Percentiles rank a stretch among this genome's conserved stretches.
Evolutionary conservation across 495 filamentous ascomycete species (phyloP).

Genomic region (Penicillium flavigenum): DNA sequence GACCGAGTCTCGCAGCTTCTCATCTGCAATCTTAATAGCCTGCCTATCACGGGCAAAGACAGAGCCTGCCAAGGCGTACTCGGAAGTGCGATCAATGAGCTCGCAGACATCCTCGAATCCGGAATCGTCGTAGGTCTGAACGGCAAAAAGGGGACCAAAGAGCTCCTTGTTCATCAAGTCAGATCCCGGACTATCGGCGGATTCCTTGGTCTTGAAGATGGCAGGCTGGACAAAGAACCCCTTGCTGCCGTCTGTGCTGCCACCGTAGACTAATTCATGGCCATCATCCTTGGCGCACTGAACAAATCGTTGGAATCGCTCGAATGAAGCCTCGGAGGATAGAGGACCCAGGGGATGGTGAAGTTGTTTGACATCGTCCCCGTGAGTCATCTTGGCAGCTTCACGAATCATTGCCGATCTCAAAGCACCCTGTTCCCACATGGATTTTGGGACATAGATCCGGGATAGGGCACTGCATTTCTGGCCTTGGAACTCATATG

Average conservation of each 20-base stretch:
- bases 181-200: background rate
- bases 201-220: background rate
- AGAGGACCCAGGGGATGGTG: background rate
- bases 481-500: constrained; percentile 2
- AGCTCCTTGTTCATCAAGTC: constrained; percentile 3
- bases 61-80: background rate
- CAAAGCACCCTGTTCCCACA: background rate
- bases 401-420: background rate
- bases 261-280: background rate
- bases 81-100: background rate
- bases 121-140: background rate
- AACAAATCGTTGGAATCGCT: background rate
- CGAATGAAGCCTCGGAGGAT: background rate
- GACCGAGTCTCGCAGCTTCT: constrained; percentile 1
- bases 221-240: constrained; percentile 1
- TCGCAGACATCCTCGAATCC: background rate
- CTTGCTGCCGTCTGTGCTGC: background rate
- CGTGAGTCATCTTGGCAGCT: background rate
- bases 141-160: background rate
- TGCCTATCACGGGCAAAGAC: background rate
- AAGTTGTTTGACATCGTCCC: background rate
- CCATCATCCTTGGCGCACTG: background rate
- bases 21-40: background rate
- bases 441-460: background rate
- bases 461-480: background rate